phyloP scores from a whole-genome alignment of 2,329 filamentous ascomycete genomes.

The Hymenoscyphus occultus region DNA sequence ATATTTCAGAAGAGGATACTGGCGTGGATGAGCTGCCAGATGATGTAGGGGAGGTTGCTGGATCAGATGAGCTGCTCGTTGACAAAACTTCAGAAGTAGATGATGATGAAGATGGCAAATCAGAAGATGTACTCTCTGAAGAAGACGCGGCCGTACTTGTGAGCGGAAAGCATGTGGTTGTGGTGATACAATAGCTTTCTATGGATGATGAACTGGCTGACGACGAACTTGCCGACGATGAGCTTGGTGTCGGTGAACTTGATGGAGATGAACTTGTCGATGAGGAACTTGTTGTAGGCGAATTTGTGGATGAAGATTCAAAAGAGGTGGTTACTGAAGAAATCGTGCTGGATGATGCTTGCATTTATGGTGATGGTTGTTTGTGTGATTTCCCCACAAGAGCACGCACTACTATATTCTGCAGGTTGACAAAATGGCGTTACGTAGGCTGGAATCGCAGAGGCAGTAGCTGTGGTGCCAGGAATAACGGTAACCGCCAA shows the following conservation, averaged over 20 bases:
- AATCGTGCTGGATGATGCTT: neutral
- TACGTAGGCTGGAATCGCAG: neutral
- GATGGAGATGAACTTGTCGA: no score
- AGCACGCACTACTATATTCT: constrained; percentile 8
- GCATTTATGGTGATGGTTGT: neutral
- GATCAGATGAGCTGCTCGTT: neutral
- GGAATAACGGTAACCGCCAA: neutral
- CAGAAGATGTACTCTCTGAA: neutral
- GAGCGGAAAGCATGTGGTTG: neutral
- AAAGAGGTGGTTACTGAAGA: neutral
- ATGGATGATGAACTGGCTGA: neutral
- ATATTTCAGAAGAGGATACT: neutral
- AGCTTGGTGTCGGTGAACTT: neutral
- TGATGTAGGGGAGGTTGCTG: neutral
- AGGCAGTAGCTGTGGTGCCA: neutral
- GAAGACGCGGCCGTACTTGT: neutral
- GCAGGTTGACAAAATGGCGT: constrained; percentile 6
- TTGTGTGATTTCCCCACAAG: constrained; percentile 5
- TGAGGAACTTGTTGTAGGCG: neutral
- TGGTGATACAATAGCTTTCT: neutral
- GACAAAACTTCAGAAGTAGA: neutral
- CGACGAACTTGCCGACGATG: neutral
- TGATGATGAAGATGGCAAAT: neutral
- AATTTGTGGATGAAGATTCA: neutral
- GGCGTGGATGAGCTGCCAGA: neutral